phyloP scores from a whole-genome alignment of 2,329 filamentous ascomycete genomes.

The Aspergillus quadricinctus region DNA sequence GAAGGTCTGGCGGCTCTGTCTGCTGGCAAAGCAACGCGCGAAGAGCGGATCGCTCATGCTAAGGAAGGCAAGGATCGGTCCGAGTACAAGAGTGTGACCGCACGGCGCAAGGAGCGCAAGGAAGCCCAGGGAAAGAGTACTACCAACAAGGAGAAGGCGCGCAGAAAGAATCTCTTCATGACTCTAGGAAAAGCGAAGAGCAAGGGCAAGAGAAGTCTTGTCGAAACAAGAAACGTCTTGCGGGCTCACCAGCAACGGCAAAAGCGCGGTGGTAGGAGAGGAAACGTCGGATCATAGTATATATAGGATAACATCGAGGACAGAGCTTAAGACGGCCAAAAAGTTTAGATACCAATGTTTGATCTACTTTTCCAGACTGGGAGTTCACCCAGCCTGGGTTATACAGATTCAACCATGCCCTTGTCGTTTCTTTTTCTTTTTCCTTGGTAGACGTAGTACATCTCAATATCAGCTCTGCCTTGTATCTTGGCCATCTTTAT shows the following conservation, averaged over 20 bases:
- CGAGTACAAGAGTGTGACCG: slow-evolving; percentile 81
- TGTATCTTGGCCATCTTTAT: not conserved
- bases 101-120: slow-evolving; percentile 82
- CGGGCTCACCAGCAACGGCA: slow-evolving; percentile 76
- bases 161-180: slow-evolving; percentile 99
- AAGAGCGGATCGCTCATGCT: slow-evolving; percentile 80
- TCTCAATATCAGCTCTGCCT: not conserved
- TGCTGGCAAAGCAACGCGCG: slow-evolving; percentile 74
- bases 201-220: slow-evolving; percentile 91
- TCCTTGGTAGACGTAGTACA: not conserved
- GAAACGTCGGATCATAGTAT: slow-evolving; percentile 51
- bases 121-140: slow-evolving; percentile 86
- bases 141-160: slow-evolving; percentile 93
- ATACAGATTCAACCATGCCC: not conserved
- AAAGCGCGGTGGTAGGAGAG: slow-evolving; percentile 77
- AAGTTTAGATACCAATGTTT: not conserved
- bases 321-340: not conserved
- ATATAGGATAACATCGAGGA: not conserved
- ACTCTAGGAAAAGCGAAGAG: slow-evolving; percentile 91
- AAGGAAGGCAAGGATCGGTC: slow-evolving; percentile 73
- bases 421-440: not conserved
- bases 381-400: not conserved
- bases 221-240: slow-evolving; percentile 75
- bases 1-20: slow-evolving; percentile 74
- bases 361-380: not conserved